Conservation (phyloP, 768 basidiomycete species). For the Agaricus blazei region DNA sequence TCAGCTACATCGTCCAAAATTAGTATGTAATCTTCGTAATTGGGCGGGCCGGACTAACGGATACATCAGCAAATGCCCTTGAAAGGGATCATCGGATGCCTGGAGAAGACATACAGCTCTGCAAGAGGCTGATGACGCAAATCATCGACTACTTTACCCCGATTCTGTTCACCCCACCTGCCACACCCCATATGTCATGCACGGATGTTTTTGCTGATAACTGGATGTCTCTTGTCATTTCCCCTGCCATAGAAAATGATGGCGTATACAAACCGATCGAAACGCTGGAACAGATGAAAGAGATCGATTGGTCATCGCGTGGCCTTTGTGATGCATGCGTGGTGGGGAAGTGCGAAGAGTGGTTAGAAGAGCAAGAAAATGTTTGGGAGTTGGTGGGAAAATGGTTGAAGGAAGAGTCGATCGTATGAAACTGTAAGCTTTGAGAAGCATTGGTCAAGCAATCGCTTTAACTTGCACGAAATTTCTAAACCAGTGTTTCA, state of each 20-base stretch:
- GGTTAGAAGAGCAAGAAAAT: conserved; percentile 52
- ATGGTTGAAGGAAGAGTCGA: conserved; percentile 38
- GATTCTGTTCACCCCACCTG: conserved; percentile 63
- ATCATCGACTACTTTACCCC: conserved; percentile 70
- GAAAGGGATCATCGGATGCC: conserved; percentile 7
- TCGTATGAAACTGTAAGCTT: not conserved
- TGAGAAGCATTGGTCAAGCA: not conserved
- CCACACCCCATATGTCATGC: conserved; percentile 69
- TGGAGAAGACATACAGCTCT: conserved; percentile 28
- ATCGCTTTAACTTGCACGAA: not conserved
- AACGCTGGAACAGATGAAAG: conserved; percentile 56
- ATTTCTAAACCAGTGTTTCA: not conserved
- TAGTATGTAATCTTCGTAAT: not conserved
- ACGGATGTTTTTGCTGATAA: conserved; percentile 66
- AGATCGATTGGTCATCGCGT: conserved; percentile 49
- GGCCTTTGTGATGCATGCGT: conserved; percentile 60
- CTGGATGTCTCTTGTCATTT: conserved; percentile 70
- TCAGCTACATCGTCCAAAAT: not conserved
- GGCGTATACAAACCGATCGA: conserved; percentile 71
- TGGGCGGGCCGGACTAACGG: not conserved
- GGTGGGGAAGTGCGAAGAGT: conserved; percentile 56
- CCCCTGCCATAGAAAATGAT: conserved; percentile 54
- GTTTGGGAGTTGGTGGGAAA: conserved; percentile 59
- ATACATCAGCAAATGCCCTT: conserved; percentile 17
- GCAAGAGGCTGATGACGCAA: conserved; percentile 42